Evolutionary conservation across 345 rosid genomes (phyloP), one percentile per base, ranked within the genome.

Genomic region (Citrus maxima): DNA sequence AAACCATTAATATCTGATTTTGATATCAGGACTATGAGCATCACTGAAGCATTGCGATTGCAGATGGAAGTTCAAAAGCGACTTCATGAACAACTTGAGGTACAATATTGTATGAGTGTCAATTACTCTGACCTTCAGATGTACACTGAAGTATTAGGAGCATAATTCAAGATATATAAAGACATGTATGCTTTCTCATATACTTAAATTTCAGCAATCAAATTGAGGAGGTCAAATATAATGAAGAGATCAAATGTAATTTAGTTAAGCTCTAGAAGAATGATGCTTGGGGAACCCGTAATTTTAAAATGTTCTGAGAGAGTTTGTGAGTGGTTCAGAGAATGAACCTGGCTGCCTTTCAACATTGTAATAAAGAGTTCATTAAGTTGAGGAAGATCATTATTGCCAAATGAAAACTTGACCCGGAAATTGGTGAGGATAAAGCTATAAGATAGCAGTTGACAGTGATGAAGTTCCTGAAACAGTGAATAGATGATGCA

Each of bases 1-100:
- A 28, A 59, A 30, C 35, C 67, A 22, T 34, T 25, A 16, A 25
- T 42, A 13, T 72, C 34, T 71, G 51, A 34, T 61, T 81, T 25
- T 14, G 63, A 71, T 68, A 38, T 67, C 89, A 91, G 93, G 86
- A 86, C 86, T 79, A 82, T 85, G 68, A 89, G 88, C 70, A 84
- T 91, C 78, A 90, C 95, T 25, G 98, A 93, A 89, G 95, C 98
- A 55, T 82, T 95, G 85, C 85, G 92, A 67, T 71, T 95, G 88
- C 98, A 95, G 86, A 88, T 95, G 94, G 92, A 93, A 85, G 98
- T 95, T 81, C 98, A 95, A 83, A 95, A 93, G 88, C 92, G 70
- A 70, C 97, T 95, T 74, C 98, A 95, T 51, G 98, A 93, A 85
- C 98, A 95, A 81, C 98, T 93, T 77, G 98, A 95, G 98, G 98